Evolutionary conservation across 2,329 filamentous ascomycete species (phyloP), one percentile per base, ranked within the genome.

Genomic region (Cordyceps javanica): DNA sequence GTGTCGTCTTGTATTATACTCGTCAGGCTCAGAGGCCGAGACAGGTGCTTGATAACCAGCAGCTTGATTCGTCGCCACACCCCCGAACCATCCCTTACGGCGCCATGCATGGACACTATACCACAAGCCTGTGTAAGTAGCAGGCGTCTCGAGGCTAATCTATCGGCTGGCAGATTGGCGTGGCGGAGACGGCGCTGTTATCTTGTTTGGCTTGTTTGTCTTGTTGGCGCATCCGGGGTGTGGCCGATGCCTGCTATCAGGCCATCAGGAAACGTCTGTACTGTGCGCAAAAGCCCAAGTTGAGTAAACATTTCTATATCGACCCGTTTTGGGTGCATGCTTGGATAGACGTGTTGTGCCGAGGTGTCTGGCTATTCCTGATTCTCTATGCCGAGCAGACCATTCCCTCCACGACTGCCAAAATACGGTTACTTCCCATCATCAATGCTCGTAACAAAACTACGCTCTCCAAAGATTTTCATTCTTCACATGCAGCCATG

Each of bases 1-100:
- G 10, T 14, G 26, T 23, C 13, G 50, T 42, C 50, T 42, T 53
- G 36, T 53, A 53, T 53, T 53, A 53, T 53, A 53, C 50, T 52
- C 26, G 23, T 32, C n/a, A 5, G 25, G 42, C 25, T n/a, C 7
- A 14, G 23, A 21, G 21, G 34, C 30, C 34, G n/a, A 21, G 30
- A 32, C 7, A 19, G 45, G 28, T 32, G 28, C 16, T 19, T 39
- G 48, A 51, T 28, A 51, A 19, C 34, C 25, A 41, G 10, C 25
- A 8, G 8, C 2, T 1, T 21, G 32, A 9, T 28, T 30, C 50
- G 30, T 42, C 50, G 8, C 13, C 9, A 5, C 28, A 34, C 34
- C 21, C 32, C 50, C 50, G 38, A 42, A n/a, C n/a, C 11, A 26
- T n/a, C n/a, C 26, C 48, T 30, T 3, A 16, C 28, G 16, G 34